These are phyloP conservation scores for Pinus albicaulis DNA, from an alignment of 75 land plant genomes.

Conservation along the genomic window DNA sequence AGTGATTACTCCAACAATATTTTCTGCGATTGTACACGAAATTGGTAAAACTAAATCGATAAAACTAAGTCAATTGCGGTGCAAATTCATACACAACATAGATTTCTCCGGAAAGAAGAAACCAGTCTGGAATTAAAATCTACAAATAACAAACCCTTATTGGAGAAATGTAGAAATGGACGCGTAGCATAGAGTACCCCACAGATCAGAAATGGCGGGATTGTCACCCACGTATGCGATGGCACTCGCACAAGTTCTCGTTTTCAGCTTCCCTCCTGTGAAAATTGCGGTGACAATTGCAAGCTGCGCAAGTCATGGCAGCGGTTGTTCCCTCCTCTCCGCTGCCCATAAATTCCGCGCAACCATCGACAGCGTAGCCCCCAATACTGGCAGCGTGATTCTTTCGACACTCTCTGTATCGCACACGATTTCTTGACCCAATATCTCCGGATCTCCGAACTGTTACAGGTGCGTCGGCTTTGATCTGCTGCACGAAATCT, in stretches of 20 bases:
- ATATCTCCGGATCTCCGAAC: background rate
- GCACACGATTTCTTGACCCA: conserved; percentile 7
- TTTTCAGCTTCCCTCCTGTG: conserved; percentile 29
- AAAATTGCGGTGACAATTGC: conserved; percentile 57
- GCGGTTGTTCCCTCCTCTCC: conserved; percentile 25
- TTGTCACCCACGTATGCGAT: background rate
- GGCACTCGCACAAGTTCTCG: conserved; percentile 2
- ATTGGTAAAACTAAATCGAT: too few relatives aligned
- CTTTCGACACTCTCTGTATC: conserved; percentile 59
- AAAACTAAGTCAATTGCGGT: too few relatives aligned
- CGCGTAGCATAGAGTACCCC: too few relatives aligned
- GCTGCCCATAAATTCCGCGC: conserved; percentile 61
- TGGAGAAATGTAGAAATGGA: too few relatives aligned
- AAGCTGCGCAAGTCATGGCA: conserved; percentile 57
- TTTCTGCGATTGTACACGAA: too few relatives aligned
- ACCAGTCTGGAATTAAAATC: too few relatives aligned
- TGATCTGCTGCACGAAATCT: background rate
- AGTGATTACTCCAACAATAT: too few relatives aligned
- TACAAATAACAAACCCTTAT: too few relatives aligned
- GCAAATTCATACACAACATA: too few relatives aligned
- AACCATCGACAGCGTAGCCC: conserved; percentile 56
- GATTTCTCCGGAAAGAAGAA: too few relatives aligned
- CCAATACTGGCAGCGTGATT: conserved; percentile 58
- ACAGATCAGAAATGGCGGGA: too few relatives aligned
- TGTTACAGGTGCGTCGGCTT: background rate